phyloP scores from a whole-genome alignment of 306 rosid genomes.

The Senna tora region DNA sequence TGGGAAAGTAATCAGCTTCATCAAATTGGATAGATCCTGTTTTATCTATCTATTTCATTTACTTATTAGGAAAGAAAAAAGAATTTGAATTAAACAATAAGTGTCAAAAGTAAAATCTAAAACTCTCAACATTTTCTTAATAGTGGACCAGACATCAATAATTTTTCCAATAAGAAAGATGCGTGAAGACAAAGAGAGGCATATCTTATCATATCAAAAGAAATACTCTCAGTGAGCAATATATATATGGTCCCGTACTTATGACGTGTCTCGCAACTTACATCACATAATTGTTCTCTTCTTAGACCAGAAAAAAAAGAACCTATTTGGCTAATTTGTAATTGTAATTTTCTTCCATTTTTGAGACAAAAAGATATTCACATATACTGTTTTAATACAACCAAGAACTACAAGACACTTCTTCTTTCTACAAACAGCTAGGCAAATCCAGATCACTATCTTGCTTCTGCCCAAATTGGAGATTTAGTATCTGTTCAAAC shows the following conservation, averaged over 20 bases:
- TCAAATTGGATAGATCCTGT: too few relatives aligned
- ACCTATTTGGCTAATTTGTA: too few relatives aligned
- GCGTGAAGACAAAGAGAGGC: constrained; percentile 10
- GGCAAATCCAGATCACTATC: neutral
- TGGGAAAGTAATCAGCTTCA: too few relatives aligned
- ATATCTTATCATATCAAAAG: constrained; percentile 31
- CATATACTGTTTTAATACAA: neutral
- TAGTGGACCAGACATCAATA: neutral
- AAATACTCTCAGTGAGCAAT: neutral
- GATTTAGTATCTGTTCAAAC: constrained; percentile 11
- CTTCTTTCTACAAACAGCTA: neutral
- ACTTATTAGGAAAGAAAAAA: too few relatives aligned
- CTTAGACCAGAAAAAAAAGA: too few relatives aligned
- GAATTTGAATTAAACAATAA: too few relatives aligned
- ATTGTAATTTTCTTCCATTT: too few relatives aligned
- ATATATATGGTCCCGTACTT: neutral
- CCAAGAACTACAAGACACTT: constrained; percentile 10
- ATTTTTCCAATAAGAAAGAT: neutral
- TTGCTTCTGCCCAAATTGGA: constrained; percentile 11
- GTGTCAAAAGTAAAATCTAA: neutral
- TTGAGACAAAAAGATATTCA: too few relatives aligned
- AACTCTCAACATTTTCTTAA: neutral
- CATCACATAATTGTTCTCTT: neutral
- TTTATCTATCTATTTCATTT: too few relatives aligned
- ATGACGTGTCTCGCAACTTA: neutral